Base-by-base conservation (phyloP, 1,139 yeast genomes). In the Candida pseudoviswanathii region DNA sequence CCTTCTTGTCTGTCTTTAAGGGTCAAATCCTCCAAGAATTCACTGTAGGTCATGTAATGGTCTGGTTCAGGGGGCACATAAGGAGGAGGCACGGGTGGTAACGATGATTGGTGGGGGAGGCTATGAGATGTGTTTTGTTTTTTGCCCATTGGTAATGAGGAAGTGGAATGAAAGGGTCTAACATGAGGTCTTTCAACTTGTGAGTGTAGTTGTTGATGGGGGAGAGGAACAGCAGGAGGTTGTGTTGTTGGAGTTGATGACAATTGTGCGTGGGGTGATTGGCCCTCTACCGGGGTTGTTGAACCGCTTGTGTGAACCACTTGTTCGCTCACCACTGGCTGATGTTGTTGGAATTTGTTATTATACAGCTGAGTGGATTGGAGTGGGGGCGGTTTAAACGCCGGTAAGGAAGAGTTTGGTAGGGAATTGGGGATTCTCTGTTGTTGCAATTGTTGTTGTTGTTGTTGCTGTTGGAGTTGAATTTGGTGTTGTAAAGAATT, bases 11-110 rank as follows among this genome's bases (percentile, higher is more conserved):
- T 49, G 43, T 70, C 71, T 44, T 66, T 65, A 9, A 53, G 37
- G 10, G 66, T 61, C 47, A 75, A 63, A 46, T 67, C 64, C n/a
- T 63, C 62, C 47, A 73, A 67, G 52, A 71, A 76, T 53, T 76
- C 80, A 26, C 62, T 62, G 54, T 76, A 76, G 9, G 78, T 63
- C 78, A 75, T 73, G 53, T 75, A 75, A 55, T 74, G 78, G 50
- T 75, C 80, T 2, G 80, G 77, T 47, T 69, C 74, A 9, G 61
- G 58, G 7, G 55, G 56, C 4, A 52, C 48, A 43, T 50, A 54
- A 41, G 41, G 44, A 30, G 21, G 49, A 11, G 50, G 32, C 32
- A 47, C 39, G 31, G 42, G 47, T 40, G 34, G 45, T 34, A 22
- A 41, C 27, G 34, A 45, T 3, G 44, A 26, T 42, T 45, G 50